Evolutionary conservation across 176 grass and related monocot species (phyloP), one percentile per base, ranked within the genome.

Genomic region (Stipa capillata): DNA sequence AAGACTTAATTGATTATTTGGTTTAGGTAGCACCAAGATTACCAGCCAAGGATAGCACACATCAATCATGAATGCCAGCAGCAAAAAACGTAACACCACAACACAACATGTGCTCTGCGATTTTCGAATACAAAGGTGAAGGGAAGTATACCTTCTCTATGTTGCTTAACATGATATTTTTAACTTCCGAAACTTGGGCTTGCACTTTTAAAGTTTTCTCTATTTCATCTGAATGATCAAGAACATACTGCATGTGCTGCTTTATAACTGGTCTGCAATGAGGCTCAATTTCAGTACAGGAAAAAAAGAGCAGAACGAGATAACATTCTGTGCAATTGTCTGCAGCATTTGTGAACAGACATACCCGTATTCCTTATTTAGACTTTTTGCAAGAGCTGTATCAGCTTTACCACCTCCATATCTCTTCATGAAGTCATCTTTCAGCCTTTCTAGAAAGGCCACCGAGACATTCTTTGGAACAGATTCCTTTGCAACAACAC

Each of bases 361-460:
- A 28, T 57, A 57, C 54, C 54, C 91, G 34, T 92, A 97, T 80
- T 97, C 91, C 90, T 97, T 97, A 73, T 91, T 97, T 24, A 97
- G 82, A 83, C 94, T 92, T 83, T 97, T 97, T 68, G 91, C 91
- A 61, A 87, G 83, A 76, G 94, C 91, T 72, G 91, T 97, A 86
- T 88, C 94, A 42, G 94, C 94, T 84, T 97, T 97, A 58, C 94
- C 94, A 43, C 94, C 91, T 79, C 94, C 91, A 47, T 94, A 97
- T 97, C 76, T 94, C 76, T 90, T 94, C 63, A 28, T 97, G 76
- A 97, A 97, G 53, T 97, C 94, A n/a, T 84, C 80, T 86, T 94
- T 94, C 66, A 94, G 64, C 72, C 87, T 82, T 78, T 97, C 94
- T 53, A 97, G 85, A 85, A 97, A 94, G 18, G 94, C 91, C 49